Base-by-base conservation (phyloP, 2,329 filamentous ascomycete genomes). In the Didymella lethalis region DNA sequence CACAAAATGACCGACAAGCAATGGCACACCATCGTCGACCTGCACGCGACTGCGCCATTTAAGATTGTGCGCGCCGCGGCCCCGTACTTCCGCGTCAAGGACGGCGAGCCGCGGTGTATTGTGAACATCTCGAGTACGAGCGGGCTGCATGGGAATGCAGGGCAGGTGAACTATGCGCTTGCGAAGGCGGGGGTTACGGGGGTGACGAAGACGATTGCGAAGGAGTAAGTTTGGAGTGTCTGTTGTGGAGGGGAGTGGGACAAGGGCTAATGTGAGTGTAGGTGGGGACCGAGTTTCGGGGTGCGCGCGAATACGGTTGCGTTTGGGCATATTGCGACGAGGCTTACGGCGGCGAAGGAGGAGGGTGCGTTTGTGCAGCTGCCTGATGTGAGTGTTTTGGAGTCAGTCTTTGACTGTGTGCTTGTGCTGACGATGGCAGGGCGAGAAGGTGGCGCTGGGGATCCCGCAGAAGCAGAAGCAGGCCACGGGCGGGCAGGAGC, bases 1-100 rank as follows among this genome's bases (percentile, higher is more conserved):
- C 91, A 96, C 83, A 96, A 95, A 84, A 94, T 92, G 83, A 90
- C 88, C 16, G 91, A 96, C 82, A 91, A 91, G 81, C 92, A 96
- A 83, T 96, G 91, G 91, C 90, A 95, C 63, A 93, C 90, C 49
- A 96, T 97, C 75, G 80, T 96, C 29, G 87, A 89, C 23, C 83
- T 96, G 47, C 93, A 96, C 83, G 88, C 86, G 74, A 95, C 91
- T 12, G 92, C 90, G 2, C 93, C 93, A 11, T 96, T 97, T 83
- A 89, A 89, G 75, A 88, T 96, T 52, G 82, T 95, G 62, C 70
- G 92, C 54, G 88, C 88, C 45, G 91, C 91, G 0, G 90, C 91
- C 0, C 91, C 91, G 23, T 96, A 91, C 78, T 96, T 97, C 83
- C 88, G 93, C 40, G 90, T 96, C 64, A 90, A 88, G 66, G 93